A percentile compares a stretch with the other conserved stretches of the same genome.
Evolutionary conservation across 1,284 basidiomycete species (phyloP).

Genomic region (Cutaneotrichosporon arboriforme): DNA sequence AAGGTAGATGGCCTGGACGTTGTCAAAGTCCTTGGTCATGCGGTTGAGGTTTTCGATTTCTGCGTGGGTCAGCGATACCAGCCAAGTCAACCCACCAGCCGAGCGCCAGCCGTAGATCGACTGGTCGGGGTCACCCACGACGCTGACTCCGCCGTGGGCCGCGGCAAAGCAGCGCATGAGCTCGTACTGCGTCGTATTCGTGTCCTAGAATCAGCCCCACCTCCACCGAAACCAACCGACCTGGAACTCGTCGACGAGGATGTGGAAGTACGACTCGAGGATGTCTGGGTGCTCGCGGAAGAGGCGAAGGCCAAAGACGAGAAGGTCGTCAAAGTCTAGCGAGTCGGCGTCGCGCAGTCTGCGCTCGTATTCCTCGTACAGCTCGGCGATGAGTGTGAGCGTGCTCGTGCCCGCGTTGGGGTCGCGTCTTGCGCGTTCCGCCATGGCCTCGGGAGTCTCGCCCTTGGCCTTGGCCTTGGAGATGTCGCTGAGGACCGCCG

Average conservation of each 20-base stretch:
- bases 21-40: conserved; percentile 66
- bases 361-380: conserved; percentile 68
- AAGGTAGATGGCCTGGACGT: conserved; percentile 64
- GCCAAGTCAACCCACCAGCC: conserved; percentile 49
- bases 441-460: conserved; percentile 54
- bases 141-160: conserved; percentile 59
- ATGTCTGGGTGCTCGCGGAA: conserved; percentile 58
- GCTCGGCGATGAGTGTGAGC: conserved; percentile 40
- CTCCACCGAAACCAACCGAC: conserved; percentile 33
- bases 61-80: conserved; percentile 15
- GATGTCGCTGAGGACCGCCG: conserved; percentile 59
- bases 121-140: conserved; percentile 91
- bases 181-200: conserved; percentile 77
- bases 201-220: conserved; percentile 58
- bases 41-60: conserved; percentile 71
- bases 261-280: conserved; percentile 63
- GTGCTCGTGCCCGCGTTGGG: conserved; percentile 30
- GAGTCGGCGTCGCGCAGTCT: conserved; percentile 61
- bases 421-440: conserved; percentile 30
- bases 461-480: conserved; percentile 77
- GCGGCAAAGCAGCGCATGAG: conserved; percentile 70
- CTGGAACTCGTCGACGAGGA: conserved; percentile 85
- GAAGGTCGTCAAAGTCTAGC: conserved; percentile 84
- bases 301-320: conserved; percentile 70
- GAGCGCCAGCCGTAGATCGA: conserved; percentile 89